Evolutionary conservation across 352 stramenopile species (phyloP), one percentile per base, ranked within the genome.

Genomic region (Pythium angustatum): DNA sequence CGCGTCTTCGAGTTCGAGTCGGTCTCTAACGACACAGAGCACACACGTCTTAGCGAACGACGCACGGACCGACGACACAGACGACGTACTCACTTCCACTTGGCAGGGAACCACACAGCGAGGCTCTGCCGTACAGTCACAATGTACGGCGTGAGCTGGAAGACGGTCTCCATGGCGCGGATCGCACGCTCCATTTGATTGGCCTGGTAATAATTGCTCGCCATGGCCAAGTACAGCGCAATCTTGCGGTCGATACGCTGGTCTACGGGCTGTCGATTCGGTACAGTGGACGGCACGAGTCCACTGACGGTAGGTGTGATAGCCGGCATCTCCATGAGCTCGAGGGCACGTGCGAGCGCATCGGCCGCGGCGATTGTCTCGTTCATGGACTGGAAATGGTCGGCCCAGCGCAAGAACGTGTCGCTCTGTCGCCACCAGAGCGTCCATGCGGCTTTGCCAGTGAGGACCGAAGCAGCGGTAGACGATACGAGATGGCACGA

Each of bases 151-250:
- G 84, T 75, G 40, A 90, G 71, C 34, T 83, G 68, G 63, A 90
- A 80, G 27, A 85, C 75, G 22, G 71, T 76, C 71, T 90, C 81
- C 75, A 91, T 87, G 47, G 81, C 72, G 17, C 80, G 78, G 48
- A 93, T 87, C 1, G 84, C 84, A 9, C 75, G 76, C 58, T 91
- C 80, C 84, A 93, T 91, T 47, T 90, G 81, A 59, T 93, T 93
- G 68, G 71, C 77, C 57, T 88, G 72, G 64, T 88, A 91, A 49
- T 81, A 89, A 19, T 81, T 85, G n/a, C 54, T 56, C 14, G 72
- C 81, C 21, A 93, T 74, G n/a, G 80, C 73, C 11, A 85, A 10
- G 45, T 90, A 88, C 51, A 90, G 48, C 12, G 70, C 38, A 31
- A 87, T 69, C 21, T 79, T 77, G 15, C 66, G 66, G 3, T 44